These are phyloP conservation scores for Quaeritorhiza haematococci DNA, from an alignment of 371 early-diverging fungal genomes.

Conservation along the genomic window DNA sequence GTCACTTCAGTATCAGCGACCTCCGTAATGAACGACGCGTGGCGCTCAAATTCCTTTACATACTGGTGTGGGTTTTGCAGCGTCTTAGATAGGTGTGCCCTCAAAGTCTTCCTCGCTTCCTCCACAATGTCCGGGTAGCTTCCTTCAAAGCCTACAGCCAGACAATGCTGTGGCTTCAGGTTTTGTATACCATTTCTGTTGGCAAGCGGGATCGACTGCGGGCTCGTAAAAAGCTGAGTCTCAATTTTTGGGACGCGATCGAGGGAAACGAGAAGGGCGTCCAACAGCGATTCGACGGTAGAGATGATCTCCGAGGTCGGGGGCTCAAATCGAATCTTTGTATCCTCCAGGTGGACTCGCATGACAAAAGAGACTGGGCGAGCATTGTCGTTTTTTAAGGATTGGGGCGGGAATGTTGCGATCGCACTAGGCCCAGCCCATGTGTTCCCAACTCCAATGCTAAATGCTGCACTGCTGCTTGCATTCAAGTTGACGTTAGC, in stretches of 20 bases:
- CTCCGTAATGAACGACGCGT: slow-evolving; percentile 25
- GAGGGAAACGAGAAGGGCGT: slow-evolving; percentile 31
- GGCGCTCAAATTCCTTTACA: slow-evolving; percentile 34
- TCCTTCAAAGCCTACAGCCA: slow-evolving; percentile 37
- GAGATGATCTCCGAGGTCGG: slow-evolving; percentile 31
- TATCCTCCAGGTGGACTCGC: slow-evolving; percentile 33
- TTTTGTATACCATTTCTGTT: slow-evolving; percentile 22
- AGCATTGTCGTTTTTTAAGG: no score
- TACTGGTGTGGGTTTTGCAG: slow-evolving; percentile 35
- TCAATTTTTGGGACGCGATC: slow-evolving; percentile 47
- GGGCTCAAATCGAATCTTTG: slow-evolving; percentile 37
- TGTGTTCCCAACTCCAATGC: slow-evolving; percentile 7
- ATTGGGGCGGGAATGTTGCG: background rate
- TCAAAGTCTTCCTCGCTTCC: slow-evolving; percentile 21
- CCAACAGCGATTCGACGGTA: slow-evolving; percentile 33
- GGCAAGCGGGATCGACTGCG: slow-evolving; percentile 21
- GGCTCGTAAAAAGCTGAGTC: slow-evolving; percentile 45
- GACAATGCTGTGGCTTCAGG: slow-evolving; percentile 39
- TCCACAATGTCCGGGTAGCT: slow-evolving; percentile 33
- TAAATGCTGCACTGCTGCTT: slow-evolving; percentile 11
- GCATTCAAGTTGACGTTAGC: slow-evolving; percentile 7
- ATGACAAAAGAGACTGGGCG: slow-evolving; percentile 32
- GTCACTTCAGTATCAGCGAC: slow-evolving; percentile 31
- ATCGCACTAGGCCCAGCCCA: no score
- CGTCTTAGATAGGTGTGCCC: slow-evolving; percentile 11